Percentiles rank a stretch among this genome's conserved stretches.
Conservation (phyloP, 306 rosid genomes). For the Echinosophora koreensis region DNA sequence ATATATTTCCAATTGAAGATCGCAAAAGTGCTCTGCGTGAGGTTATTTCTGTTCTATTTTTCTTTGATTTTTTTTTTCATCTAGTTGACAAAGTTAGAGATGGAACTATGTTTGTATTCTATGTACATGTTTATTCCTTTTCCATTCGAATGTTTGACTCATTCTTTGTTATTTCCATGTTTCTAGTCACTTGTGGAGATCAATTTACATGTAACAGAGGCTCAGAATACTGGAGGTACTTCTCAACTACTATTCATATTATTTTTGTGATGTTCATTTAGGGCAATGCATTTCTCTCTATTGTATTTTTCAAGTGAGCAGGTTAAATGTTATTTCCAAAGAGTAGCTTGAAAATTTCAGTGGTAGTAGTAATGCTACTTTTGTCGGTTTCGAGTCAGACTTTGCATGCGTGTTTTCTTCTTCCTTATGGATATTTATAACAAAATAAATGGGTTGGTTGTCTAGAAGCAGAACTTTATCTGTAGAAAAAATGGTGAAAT, state of each 20-base stretch:
- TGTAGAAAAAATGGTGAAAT: constrained; percentile 10
- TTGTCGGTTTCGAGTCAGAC: constrained; percentile 32
- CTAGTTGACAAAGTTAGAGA: constrained; percentile 33
- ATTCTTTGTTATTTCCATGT: constrained; percentile 48
- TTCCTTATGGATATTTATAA: constrained; percentile 13
- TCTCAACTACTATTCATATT: constrained; percentile 42
- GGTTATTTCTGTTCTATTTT: constrained; percentile 60
- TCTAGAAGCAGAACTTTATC: constrained; percentile 7
- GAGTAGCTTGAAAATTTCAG: constrained; percentile 36
- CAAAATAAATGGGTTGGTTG: constrained; percentile 23
- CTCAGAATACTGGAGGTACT: constrained; percentile 92
- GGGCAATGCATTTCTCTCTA: constrained; percentile 27
- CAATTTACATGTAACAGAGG: constrained; percentile 75
- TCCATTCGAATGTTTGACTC: constrained; percentile 40
- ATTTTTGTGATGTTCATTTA: constrained; percentile 30
- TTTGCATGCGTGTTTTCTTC: constrained; percentile 24
- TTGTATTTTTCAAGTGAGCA: constrained; percentile 20
- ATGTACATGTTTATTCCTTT: constrained; percentile 3
- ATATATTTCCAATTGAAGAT: constrained; percentile 95
- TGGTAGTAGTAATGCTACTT: constrained; percentile 39
- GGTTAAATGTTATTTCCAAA: constrained; percentile 34
- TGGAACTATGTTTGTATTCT: constrained; percentile 20
- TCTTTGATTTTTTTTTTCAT: constrained; percentile 44
- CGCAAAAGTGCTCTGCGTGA: constrained; percentile 95
- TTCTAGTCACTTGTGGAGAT: constrained; percentile 85